Conservation (phyloP, 768 basidiomycete species). For the Hygrocybe punicea region DNA sequence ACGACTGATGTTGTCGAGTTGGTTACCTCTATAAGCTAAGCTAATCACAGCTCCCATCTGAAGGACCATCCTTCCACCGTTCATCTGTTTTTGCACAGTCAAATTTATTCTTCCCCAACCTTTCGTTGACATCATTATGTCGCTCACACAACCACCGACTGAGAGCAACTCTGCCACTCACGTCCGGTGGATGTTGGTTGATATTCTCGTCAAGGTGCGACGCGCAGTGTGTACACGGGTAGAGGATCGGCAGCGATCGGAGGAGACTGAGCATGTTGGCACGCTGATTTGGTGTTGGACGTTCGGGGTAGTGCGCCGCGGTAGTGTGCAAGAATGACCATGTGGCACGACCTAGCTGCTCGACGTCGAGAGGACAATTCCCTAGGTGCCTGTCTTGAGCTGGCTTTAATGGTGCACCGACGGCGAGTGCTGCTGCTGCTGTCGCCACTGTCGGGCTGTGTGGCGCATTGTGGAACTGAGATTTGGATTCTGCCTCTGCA, state of each 20-base stretch:
- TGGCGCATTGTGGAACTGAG: conserved; percentile 22
- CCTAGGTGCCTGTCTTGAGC: conserved; percentile 41
- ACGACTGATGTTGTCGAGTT: too few relatives aligned
- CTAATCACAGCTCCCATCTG: conserved; percentile 85
- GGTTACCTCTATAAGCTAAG: not conserved
- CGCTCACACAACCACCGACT: conserved; percentile 86
- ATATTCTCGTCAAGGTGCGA: conserved; percentile 75
- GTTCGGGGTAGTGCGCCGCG: conserved; percentile 92
- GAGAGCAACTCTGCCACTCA: conserved; percentile 62
- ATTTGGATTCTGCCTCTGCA: conserved; percentile 21
- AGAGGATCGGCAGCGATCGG: conserved; percentile 72
- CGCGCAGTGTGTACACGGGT: conserved; percentile 88
- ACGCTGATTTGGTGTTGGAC: conserved; percentile 70
- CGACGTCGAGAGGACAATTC: conserved; percentile 87
- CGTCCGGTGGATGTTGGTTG: conserved; percentile 66
- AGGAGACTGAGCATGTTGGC: conserved; percentile 82
- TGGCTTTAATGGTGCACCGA: conserved; percentile 19
- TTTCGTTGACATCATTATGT: conserved; percentile 89
- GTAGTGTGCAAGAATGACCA: conserved; percentile 97
- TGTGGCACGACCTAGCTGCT: conserved; percentile 84
- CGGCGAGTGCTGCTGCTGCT: conserved; percentile 14
- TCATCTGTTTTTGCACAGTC: conserved; percentile 80
- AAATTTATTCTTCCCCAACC: conserved; percentile 79
- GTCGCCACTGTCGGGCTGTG: too few relatives aligned
- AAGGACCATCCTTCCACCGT: conserved; percentile 89